phyloP scores from a whole-genome alignment of 2,329 filamentous ascomycete genomes.

The Monosporascus sp. region DNA sequence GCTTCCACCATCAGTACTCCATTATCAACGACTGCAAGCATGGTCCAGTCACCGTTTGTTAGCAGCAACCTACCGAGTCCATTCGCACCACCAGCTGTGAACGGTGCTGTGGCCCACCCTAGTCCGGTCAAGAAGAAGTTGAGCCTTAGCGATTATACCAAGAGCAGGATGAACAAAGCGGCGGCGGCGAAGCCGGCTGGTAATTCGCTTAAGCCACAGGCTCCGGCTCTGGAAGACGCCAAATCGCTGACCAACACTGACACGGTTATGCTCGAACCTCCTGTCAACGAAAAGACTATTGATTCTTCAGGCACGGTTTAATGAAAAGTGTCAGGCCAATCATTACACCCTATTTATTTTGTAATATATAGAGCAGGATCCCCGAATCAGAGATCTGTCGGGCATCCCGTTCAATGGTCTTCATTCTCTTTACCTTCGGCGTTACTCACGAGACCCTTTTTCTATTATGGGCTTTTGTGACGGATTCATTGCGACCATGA shows the following conservation, averaged over 20 bases:
- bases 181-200: conserved; percentile 37
- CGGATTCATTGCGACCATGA: not conserved
- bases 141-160: conserved; percentile 60
- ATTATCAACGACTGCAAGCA: conserved; percentile 37
- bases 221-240: conserved; percentile 33
- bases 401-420: not conserved
- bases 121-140: conserved; percentile 64
- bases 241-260: conserved; percentile 32
- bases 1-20: conserved; percentile 38
- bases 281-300: conserved; percentile 24
- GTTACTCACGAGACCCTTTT: not conserved
- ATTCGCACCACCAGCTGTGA: conserved; percentile 36
- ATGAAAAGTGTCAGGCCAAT: conserved; percentile 1
- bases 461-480: not conserved
- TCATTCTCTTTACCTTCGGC: not conserved
- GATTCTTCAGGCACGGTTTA: conserved; percentile 13
- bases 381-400: not conserved
- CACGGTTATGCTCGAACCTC: conserved; percentile 29
- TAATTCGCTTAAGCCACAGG: conserved; percentile 32
- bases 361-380: conserved; percentile 31
- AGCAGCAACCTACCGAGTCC: conserved; percentile 34
- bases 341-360: conserved; percentile 14
- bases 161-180: conserved; percentile 52
- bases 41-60: conserved; percentile 47
- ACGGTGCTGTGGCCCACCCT: conserved; percentile 41